Evolutionary conservation across 176 grass and related monocot species (phyloP).

Genomic region (Zea luxurians): DNA sequence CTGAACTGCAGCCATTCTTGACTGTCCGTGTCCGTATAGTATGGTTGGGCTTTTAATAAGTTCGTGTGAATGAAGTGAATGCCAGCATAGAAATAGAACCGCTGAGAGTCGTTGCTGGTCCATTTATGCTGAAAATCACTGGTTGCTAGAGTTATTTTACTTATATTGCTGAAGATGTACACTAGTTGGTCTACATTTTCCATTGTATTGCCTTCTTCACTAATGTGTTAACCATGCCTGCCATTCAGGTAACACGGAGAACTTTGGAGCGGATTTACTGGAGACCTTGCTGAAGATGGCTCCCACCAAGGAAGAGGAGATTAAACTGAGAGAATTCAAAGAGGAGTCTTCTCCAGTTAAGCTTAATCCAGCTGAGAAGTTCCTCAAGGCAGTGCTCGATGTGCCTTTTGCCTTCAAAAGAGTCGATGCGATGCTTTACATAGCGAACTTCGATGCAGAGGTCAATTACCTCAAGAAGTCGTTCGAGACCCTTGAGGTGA

Average conservation of each 20-base stretch:
- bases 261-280: constrained; percentile 74
- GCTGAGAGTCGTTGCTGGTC: background rate
- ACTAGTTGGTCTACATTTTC: constrained; percentile 21
- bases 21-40: background rate
- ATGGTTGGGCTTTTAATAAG: constrained; percentile 36
- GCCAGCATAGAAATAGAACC: constrained; percentile 3
- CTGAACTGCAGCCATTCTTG: background rate
- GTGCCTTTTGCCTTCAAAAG: constrained; percentile 98
- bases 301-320: constrained; percentile 97
- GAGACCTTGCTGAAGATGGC: constrained; percentile 99
- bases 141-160: background rate
- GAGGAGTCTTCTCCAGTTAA: constrained; percentile 71
- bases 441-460: constrained; percentile 90
- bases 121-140: constrained; percentile 12
- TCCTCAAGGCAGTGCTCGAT: constrained; percentile 91
- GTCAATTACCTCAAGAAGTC: constrained; percentile 94
- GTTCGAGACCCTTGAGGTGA: constrained; percentile 98
- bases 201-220: background rate
- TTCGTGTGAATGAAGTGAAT: constrained; percentile 35
- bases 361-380: constrained; percentile 80
- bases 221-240: constrained; percentile 25
- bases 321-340: constrained; percentile 85
- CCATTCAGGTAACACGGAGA: constrained; percentile 73
- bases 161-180: constrained; percentile 4
- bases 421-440: constrained; percentile 96